Percentiles rank a stretch among this genome's conserved stretches.
Conservation (phyloP, 345 rosid species). For the Bruguiera gymnorhiza region DNA sequence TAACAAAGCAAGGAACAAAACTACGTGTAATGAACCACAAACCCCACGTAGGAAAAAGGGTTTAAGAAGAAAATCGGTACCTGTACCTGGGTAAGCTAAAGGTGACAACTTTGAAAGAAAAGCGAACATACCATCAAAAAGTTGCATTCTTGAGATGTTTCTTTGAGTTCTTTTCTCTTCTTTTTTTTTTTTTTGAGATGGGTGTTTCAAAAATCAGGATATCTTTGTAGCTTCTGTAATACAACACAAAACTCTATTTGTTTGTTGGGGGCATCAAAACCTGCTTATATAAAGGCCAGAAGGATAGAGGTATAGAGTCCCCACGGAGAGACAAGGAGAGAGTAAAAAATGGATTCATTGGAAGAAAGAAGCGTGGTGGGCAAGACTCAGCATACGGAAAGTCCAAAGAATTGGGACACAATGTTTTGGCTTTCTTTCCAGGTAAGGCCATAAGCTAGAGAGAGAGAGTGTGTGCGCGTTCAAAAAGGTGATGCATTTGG, state of each 20-base stretch:
- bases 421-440: background rate
- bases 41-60: slow-evolving; percentile 33
- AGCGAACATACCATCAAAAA: slow-evolving; percentile 1
- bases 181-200: background rate
- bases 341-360: slow-evolving; percentile 16
- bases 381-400: slow-evolving; percentile 24
- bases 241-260: too few species aligned
- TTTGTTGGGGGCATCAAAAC: too few species aligned
- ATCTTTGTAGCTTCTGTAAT: too few species aligned
- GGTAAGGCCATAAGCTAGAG: background rate
- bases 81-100: slow-evolving; percentile 18
- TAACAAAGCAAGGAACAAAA: slow-evolving; percentile 23
- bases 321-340: background rate
- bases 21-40: slow-evolving; percentile 32
- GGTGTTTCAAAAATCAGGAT: background rate
- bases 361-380: slow-evolving; percentile 21
- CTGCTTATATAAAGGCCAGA: too few species aligned
- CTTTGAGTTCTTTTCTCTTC: background rate
- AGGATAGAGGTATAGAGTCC: background rate
- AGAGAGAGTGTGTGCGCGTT: background rate
- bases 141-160: slow-evolving; percentile 23
- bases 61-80: slow-evolving; percentile 25
- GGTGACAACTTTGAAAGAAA: slow-evolving; percentile 10
- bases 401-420: background rate
- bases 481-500: background rate